phyloP scores from a whole-genome alignment of 495 filamentous ascomycete genomes.

The Penicillium canescens region DNA sequence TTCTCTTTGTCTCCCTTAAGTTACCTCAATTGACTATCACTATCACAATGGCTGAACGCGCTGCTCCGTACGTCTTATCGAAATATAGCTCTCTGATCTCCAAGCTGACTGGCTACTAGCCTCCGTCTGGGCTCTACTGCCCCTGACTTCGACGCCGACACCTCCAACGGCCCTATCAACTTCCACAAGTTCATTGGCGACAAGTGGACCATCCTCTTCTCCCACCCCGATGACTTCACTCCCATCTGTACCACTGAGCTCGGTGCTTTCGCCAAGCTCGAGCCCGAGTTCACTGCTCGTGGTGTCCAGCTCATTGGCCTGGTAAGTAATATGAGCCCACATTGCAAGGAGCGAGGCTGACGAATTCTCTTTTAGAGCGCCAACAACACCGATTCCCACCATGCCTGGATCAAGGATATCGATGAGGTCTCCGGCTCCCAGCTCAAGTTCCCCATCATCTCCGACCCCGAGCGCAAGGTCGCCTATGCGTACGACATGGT shows the following conservation, averaged over 20 bases:
- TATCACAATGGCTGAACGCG: conserved; percentile 52
- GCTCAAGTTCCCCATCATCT: conserved; percentile 68
- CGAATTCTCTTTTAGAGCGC: conserved; percentile 38
- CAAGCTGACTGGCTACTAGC: conserved; percentile 32
- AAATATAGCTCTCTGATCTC: not conserved
- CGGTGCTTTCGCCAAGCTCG: conserved; percentile 93
- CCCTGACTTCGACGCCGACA: conserved; percentile 92
- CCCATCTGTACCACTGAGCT: conserved; percentile 99
- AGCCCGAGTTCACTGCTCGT: conserved; percentile 93
- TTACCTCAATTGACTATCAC: conserved; percentile 1
- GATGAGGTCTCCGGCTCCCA: conserved; percentile 58
- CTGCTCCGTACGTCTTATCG: conserved; percentile 48
- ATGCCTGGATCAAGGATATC: conserved; percentile 65
- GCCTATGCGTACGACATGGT: conserved; percentile 71
- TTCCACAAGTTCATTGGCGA: conserved; percentile 97
- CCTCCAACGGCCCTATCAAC: conserved; percentile 87
- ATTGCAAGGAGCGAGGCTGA: not conserved
- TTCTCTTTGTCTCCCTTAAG: conserved; percentile 3
- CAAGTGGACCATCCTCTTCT: conserved; percentile 95
- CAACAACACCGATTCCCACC: conserved; percentile 60
- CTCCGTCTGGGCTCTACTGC: conserved; percentile 89
- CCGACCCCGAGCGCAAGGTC: conserved; percentile 64
- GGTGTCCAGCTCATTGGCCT: conserved; percentile 95
- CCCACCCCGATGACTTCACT: conserved; percentile 86
- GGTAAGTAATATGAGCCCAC: conserved; percentile 60